These are phyloP conservation scores for Clavispora carvajalis DNA, from an alignment of 805 yeast species.

Conservation along the genomic window DNA sequence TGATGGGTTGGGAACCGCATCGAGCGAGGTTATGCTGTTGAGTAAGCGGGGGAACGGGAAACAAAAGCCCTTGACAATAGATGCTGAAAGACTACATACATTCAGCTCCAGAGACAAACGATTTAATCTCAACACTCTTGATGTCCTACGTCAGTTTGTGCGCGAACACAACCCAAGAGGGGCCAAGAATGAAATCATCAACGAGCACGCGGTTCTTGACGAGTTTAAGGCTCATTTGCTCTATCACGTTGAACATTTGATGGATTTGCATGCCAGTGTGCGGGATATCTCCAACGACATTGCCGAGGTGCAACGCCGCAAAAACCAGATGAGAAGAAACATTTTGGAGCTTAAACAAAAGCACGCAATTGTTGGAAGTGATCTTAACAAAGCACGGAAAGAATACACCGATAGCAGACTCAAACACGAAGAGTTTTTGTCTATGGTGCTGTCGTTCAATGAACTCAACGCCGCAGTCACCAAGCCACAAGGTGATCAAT, in stretches of 20 bases:
- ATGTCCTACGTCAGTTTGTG: conserved; percentile 32
- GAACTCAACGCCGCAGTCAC: conserved; percentile 5
- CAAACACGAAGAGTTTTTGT: conserved; percentile 14
- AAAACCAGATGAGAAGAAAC: conserved; percentile 25
- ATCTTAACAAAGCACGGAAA: conserved; percentile 24
- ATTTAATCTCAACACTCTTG: conserved; percentile 28
- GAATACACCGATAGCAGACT: conserved; percentile 14
- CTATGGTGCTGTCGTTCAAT: conserved; percentile 7
- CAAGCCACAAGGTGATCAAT: not conserved
- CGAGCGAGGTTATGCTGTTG: conserved; percentile 5
- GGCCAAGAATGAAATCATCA: conserved; percentile 11
- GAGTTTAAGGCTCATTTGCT: conserved; percentile 28
- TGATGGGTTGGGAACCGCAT: not conserved
- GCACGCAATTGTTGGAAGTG: conserved; percentile 29
- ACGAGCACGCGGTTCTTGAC: conserved; percentile 21
- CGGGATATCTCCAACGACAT: conserved; percentile 27
- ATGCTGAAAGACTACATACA: conserved; percentile 24
- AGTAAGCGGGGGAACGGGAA: conserved; percentile 17
- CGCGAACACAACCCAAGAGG: conserved; percentile 22
- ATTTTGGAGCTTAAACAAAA: conserved; percentile 25
- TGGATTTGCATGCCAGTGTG: conserved; percentile 32
- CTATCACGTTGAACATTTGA: conserved; percentile 24
- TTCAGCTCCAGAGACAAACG: conserved; percentile 20
- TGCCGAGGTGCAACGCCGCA: conserved; percentile 23
- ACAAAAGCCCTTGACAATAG: conserved; percentile 26